A percentile compares a stretch with the other conserved stretches of the same genome.
phyloP scores from a whole-genome alignment of 1,284 basidiomycete genomes.

The Cryptococcus sp. region DNA sequence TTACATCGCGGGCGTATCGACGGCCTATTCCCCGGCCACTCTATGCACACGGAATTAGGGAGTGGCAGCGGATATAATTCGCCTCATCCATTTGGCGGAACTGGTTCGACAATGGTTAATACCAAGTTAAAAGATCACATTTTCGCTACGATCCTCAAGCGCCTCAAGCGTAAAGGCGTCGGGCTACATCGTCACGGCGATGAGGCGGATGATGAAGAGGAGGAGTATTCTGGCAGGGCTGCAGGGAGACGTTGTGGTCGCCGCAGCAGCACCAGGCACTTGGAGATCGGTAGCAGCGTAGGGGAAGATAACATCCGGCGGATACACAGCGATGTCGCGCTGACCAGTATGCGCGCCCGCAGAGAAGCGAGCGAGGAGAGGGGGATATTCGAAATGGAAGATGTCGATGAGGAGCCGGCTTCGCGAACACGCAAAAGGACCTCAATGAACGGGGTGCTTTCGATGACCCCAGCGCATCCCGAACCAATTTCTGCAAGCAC shows the following conservation, averaged over 20 bases:
- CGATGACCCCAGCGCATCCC: conserved; percentile 11
- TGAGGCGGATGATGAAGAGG: conserved; percentile 44
- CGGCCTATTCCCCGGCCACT: conserved; percentile 11
- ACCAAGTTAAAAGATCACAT: conserved; percentile 90
- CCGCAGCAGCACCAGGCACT: conserved; percentile 18
- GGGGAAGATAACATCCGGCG: conserved; percentile 20
- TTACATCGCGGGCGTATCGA: conserved; percentile 27
- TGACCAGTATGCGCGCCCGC: conserved; percentile 14
- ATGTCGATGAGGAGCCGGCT: conserved; percentile 45
- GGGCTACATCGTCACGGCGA: conserved; percentile 33
- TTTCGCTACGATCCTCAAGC: conserved; percentile 77
- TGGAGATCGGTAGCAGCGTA: conserved; percentile 54
- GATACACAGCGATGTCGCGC: conserved; percentile 29
- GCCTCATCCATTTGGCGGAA: conserved; percentile 68
- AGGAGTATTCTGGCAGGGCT: conserved; percentile 12
- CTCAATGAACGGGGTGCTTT: conserved; percentile 14
- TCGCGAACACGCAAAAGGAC: conserved; percentile 13
- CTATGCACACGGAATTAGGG: conserved; percentile 11
- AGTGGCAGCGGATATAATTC: conserved; percentile 24
- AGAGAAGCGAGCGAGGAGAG: conserved; percentile 44
- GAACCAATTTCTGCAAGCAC: background rate
- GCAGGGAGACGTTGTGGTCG: conserved; percentile 6
- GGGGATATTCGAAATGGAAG: conserved; percentile 56
- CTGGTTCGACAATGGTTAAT: conserved; percentile 87
- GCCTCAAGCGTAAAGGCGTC: conserved; percentile 55